These are phyloP conservation scores for Fusarium avenaceum DNA, from an alignment of 2,329 filamentous ascomycete species.

Conservation along the genomic window DNA sequence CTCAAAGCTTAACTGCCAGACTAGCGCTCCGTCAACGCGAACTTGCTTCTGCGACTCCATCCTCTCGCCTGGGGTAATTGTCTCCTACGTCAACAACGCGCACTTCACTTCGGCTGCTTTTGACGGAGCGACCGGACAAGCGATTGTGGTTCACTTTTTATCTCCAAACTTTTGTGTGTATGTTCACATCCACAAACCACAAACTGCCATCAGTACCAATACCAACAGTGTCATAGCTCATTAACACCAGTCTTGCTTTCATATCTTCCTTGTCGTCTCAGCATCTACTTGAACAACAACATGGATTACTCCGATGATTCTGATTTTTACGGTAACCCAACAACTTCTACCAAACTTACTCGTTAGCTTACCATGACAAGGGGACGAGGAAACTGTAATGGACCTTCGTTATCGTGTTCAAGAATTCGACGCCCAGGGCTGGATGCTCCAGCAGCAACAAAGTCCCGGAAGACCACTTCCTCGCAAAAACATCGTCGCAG, in stretches of 20 bases:
- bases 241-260: background rate
- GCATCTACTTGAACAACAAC: conserved; percentile 2
- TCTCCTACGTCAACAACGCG: conserved; percentile 37
- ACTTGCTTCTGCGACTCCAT: conserved; percentile 43
- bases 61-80: conserved; percentile 28
- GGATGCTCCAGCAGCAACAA: conserved; percentile 52
- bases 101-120: background rate
- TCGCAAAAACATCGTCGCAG: conserved; percentile 29
- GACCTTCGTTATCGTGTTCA: conserved; percentile 64
- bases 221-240: conserved; percentile 15
- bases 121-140: background rate
- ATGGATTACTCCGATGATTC: conserved; percentile 64
- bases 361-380: conserved; percentile 60
- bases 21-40: conserved; percentile 39
- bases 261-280: background rate
- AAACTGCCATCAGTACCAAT: background rate
- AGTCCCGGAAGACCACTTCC: conserved; percentile 49
- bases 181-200: background rate
- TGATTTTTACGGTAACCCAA: conserved; percentile 66
- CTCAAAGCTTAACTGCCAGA: conserved; percentile 28
- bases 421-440: conserved; percentile 64
- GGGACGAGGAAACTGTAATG: conserved; percentile 64
- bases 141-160: background rate
- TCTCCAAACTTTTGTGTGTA: background rate
- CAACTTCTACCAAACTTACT: background rate